These are phyloP conservation scores for Pulicaria dysenterica DNA, from an alignment of 129 eudicot genomes.

Conservation along the genomic window DNA sequence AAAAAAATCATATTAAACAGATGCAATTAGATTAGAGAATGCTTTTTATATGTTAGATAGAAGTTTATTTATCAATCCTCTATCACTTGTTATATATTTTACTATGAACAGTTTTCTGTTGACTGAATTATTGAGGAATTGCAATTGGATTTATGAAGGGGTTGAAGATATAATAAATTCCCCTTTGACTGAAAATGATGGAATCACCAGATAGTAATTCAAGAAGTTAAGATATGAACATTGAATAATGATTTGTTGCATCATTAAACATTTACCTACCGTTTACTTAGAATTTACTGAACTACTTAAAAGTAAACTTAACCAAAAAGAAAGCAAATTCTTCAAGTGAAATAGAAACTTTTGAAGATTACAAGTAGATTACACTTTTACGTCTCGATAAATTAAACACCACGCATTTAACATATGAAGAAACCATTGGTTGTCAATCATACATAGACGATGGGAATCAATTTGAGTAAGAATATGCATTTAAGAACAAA, in stretches of 20 bases:
- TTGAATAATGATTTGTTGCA: not conserved
- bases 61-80: not conserved
- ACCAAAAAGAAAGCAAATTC: slow-evolving; percentile 31
- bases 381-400: slow-evolving; percentile 18
- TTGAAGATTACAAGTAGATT: slow-evolving; percentile 29
- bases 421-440: slow-evolving; percentile 19
- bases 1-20: not conserved
- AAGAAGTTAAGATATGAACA: slow-evolving; percentile 16
- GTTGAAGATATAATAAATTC: not conserved
- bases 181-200: slow-evolving; percentile 25
- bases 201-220: slow-evolving; percentile 15
- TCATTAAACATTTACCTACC: slow-evolving; percentile 37
- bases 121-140: not conserved
- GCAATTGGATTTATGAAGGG: not conserved
- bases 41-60: not conserved
- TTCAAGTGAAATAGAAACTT: slow-evolving; percentile 21
- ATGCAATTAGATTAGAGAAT: slow-evolving; percentile 5
- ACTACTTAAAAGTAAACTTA: slow-evolving; percentile 40
- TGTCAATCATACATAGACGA: slow-evolving; percentile 4
- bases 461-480: not conserved
- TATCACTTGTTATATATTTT: slow-evolving; percentile 8
- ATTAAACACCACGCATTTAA: slow-evolving; percentile 12
- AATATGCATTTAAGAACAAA: slow-evolving; percentile 11
- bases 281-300: slow-evolving; percentile 38
- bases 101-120: not conserved